Conservation (phyloP, 2,329 filamentous ascomycete genomes). For the Corynespora cassiicola region DNA sequence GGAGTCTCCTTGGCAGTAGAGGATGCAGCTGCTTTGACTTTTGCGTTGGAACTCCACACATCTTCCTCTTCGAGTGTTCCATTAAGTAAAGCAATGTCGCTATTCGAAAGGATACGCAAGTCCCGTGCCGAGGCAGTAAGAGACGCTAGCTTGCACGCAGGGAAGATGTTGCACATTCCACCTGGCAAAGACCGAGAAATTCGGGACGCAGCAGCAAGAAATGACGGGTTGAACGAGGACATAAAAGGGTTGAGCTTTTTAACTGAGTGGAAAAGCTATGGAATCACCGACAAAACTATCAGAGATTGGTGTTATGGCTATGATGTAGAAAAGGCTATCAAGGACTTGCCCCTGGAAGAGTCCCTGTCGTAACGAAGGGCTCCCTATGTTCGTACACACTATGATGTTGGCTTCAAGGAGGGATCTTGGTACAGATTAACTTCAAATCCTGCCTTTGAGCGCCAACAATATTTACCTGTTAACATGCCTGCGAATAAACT, state of each 20-base stretch:
- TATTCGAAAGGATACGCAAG: constrained; percentile 20
- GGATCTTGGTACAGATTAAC: too few relatives aligned
- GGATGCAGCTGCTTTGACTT: constrained; percentile 18
- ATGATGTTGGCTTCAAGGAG: too few relatives aligned
- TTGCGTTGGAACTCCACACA: constrained; percentile 5
- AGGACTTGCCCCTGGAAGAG: too few relatives aligned
- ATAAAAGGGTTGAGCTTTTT: constrained; percentile 7
- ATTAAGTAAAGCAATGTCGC: constrained; percentile 7
- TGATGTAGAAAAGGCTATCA: too few relatives aligned
- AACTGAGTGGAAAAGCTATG: constrained; percentile 12
- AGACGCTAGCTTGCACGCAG: constrained; percentile 22
- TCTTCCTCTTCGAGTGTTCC: neutral
- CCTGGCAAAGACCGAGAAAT: constrained; percentile 9
- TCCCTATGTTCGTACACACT: too few relatives aligned
- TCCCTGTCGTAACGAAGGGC: too few relatives aligned
- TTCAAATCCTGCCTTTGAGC: too few relatives aligned
- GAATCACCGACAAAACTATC: constrained; percentile 17
- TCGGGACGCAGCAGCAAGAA: constrained; percentile 10
- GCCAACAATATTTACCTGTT: too few relatives aligned
- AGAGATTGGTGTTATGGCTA: constrained; percentile 23
- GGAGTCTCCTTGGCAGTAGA: constrained; percentile 25
- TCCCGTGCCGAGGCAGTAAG: constrained; percentile 16
- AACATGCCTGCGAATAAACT: too few relatives aligned
- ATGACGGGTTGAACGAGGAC: constrained; percentile 6
- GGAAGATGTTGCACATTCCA: constrained; percentile 16